phyloP scores from a whole-genome alignment of 768 basidiomycete genomes.

The Gloeophyllum trabeum region DNA sequence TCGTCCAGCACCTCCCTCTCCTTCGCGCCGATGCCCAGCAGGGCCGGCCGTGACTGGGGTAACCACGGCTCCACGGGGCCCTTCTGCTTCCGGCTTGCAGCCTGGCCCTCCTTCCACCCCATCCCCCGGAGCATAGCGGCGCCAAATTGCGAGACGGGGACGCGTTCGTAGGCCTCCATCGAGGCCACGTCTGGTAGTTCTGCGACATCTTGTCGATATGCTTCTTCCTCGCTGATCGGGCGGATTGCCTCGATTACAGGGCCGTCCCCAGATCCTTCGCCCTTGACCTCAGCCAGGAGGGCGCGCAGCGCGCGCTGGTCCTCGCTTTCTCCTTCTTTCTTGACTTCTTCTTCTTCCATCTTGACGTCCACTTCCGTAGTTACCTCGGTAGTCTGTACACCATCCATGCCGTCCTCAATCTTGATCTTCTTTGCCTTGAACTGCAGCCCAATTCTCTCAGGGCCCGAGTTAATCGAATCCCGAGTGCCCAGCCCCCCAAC shows the following conservation, averaged over 20 bases:
- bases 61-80: slow-evolving; percentile 70
- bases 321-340: slow-evolving; percentile 41
- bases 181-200: slow-evolving; percentile 70
- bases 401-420: slow-evolving; percentile 11
- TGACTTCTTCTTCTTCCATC: slow-evolving; percentile 21
- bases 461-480: slow-evolving; percentile 70
- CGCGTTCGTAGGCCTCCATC: slow-evolving; percentile 77
- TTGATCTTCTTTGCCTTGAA: slow-evolving; percentile 17
- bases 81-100: slow-evolving; percentile 47
- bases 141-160: slow-evolving; percentile 90
- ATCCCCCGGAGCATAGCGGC: slow-evolving; percentile 89
- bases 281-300: slow-evolving; percentile 47
- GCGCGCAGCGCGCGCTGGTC: slow-evolving; percentile 77
- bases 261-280: slow-evolving; percentile 22
- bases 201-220: slow-evolving; percentile 72
- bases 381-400: slow-evolving; percentile 2
- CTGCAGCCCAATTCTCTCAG: slow-evolving; percentile 60
- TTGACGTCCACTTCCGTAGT: slow-evolving; percentile 18
- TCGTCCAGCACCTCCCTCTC: slow-evolving; percentile 66
- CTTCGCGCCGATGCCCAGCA: slow-evolving; percentile 92
- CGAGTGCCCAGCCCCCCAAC: slow-evolving; percentile 68
- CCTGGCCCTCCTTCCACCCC: slow-evolving; percentile 87
- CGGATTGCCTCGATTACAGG: slow-evolving; percentile 35
- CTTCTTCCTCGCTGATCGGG: slow-evolving; percentile 68
- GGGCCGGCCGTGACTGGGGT: slow-evolving; percentile 70